phyloP scores from a whole-genome alignment of 2,329 filamentous ascomycete genomes.

The Cadophora gregata region DNA sequence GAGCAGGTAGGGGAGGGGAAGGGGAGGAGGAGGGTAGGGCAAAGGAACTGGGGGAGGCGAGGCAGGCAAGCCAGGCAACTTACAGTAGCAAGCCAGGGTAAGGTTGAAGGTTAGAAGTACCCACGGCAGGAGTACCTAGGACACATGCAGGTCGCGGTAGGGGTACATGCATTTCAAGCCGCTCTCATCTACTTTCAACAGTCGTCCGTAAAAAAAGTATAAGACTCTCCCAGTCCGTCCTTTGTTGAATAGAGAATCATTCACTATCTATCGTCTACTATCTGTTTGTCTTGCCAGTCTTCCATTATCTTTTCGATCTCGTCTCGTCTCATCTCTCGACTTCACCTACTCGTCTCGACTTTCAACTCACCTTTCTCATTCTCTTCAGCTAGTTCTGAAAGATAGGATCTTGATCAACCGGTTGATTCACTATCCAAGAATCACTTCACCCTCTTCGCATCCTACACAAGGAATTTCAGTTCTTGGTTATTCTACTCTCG shows the following conservation, averaged over 20 bases:
- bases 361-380: background rate
- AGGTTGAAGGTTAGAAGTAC: background rate
- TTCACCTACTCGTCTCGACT: background rate
- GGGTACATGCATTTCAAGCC: conserved; percentile 10
- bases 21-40: too few species aligned
- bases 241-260: background rate
- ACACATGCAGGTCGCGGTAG: conserved; percentile 6
- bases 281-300: background rate
- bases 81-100: too few species aligned
- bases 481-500: conserved; percentile 4
- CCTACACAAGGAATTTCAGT: background rate
- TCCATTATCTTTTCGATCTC: conserved; percentile 12
- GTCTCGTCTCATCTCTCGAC: background rate
- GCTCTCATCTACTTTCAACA: conserved; percentile 1
- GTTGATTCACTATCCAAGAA: conserved; percentile 25
- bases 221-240: conserved; percentile 9
- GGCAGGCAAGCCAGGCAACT: too few species aligned
- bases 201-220: conserved; percentile 2
- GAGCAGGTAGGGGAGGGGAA: background rate
- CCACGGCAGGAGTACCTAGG: background rate
- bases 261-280: conserved; percentile 4
- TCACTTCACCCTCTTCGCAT: conserved; percentile 15
- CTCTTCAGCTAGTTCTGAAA: background rate
- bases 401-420: conserved; percentile 22
- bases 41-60: too few species aligned